Base-by-base conservation (phyloP, 371 early-diverging fungal genomes). In the Nosema bombycis region DNA sequence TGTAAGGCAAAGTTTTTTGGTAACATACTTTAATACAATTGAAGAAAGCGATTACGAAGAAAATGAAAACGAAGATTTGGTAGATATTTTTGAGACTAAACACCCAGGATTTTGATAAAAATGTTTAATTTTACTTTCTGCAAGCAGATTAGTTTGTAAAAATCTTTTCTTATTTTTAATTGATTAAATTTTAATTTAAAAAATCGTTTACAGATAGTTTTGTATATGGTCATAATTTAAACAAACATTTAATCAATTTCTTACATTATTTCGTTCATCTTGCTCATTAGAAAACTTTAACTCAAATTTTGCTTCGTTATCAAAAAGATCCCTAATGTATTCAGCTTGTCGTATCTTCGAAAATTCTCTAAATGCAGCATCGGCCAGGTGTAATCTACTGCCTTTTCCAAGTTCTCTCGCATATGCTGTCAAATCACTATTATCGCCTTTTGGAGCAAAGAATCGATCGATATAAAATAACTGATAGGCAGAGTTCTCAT, bases 291-390 rank as follows among this genome's bases (percentile, higher is more conserved):
- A 46, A 46, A 46, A 46, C 10, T 10, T 18, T 18, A 46, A 46
- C 18, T 46, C 46, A 46, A 10, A 46, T 46, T 18, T 46, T 18
- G 18, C 18, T 18, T 46, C 46, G 18, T 46, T 46, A 18, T 46
- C 46, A 10, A n/a, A 58, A 14, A 58, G 58, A 14, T 66, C 66
- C 33, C 34, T 34, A 21, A 66, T 36, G 23, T 36, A 66, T 24
- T 66, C 66, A 66, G 33, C 34, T 36, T 38, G 34, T 6, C 23
- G 34, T 2, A 66, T 66, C 23, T 66, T 2, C 2, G 66, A 66
- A 10, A 66, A 37, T 36, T 37, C 12, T 66, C 66, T 33, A 23
- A 66, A 32, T 3, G 46, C 66, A 33, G 32, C 10, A 66, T 66
- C 66, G 23, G 34, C 28, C 12, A 32, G 3, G 6, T 36, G 28